Percentiles rank a stretch among this genome's conserved stretches.
Evolutionary conservation across 768 basidiomycete species (phyloP).

Genomic region (Austroboletus eburneus): DNA sequence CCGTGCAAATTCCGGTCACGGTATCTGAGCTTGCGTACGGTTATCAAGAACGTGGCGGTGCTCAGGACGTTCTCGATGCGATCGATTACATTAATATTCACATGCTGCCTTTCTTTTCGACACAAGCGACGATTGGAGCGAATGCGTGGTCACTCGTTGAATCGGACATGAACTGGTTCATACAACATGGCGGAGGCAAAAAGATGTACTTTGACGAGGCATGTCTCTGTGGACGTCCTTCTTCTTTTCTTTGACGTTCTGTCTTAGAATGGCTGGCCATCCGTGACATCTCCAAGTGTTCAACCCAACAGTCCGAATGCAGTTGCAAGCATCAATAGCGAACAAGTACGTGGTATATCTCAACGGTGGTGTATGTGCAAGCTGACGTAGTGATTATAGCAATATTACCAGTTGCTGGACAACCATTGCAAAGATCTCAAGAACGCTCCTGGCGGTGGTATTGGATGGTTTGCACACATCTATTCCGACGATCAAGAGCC

Average conservation of each 20-base stretch:
- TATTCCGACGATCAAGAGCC: constrained; percentile 63
- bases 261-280: constrained; percentile 76
- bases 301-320: constrained; percentile 62
- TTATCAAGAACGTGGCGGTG: constrained; percentile 50
- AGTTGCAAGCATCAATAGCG: constrained; percentile 57
- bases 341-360: constrained; percentile 41
- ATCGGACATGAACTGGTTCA: constrained; percentile 63
- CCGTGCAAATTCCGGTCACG: constrained; percentile 61
- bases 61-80: constrained; percentile 51
- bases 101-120: constrained; percentile 65
- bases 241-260: neutral
- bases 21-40: constrained; percentile 64
- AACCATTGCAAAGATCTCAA: constrained; percentile 62
- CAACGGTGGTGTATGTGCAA: neutral
- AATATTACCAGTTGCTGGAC: constrained; percentile 65
- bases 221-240: constrained; percentile 2
- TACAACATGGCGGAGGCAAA: constrained; percentile 58
- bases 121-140: constrained; percentile 37
- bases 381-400: constrained; percentile 4
- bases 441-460: constrained; percentile 50
- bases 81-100: constrained; percentile 65
- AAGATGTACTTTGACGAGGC: constrained; percentile 76
- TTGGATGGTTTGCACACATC: constrained; percentile 83
- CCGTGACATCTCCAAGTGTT: constrained; percentile 54
- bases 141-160: constrained; percentile 60